Percentiles rank a stretch among this genome's conserved stretches.
phyloP scores from a whole-genome alignment of 305 asterid genomes.

The Fraxinus velutina region DNA sequence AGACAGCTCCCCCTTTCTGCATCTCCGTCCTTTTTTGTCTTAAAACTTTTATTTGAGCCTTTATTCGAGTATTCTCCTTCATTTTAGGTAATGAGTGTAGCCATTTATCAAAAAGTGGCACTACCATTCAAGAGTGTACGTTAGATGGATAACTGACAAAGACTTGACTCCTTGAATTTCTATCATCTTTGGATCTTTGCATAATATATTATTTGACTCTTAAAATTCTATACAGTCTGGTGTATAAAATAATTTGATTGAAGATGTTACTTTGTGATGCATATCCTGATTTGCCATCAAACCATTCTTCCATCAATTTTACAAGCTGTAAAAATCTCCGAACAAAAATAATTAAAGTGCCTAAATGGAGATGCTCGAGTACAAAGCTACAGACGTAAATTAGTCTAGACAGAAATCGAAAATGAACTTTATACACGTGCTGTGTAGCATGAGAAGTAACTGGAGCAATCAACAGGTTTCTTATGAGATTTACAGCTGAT shows the following conservation, averaged over 20 bases:
- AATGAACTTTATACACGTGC: neutral
- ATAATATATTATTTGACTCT: neutral
- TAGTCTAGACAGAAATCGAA: neutral
- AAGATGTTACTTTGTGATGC: neutral
- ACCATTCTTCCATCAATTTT: neutral
- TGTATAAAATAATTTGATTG: neutral
- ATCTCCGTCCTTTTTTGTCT: too few species aligned
- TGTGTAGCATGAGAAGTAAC: slow-evolving; percentile 10
- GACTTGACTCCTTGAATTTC: too few species aligned
- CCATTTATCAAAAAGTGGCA: too few species aligned
- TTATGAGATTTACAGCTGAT: slow-evolving; percentile 67
- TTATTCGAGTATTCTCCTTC: too few species aligned
- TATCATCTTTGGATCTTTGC: neutral
- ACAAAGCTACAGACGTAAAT: neutral
- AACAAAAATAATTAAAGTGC: neutral
- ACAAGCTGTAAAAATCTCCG: neutral
- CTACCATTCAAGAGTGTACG: too few species aligned
- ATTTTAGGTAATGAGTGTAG: too few species aligned
- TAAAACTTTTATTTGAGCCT: too few species aligned
- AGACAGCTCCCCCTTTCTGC: too few species aligned
- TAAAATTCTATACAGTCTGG: neutral
- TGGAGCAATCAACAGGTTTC: slow-evolving; percentile 53
- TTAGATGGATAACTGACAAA: too few species aligned
- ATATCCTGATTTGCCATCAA: neutral
- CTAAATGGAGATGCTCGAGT: neutral